These are phyloP conservation scores for Antitrichia curtipendula DNA, from an alignment of 225 moss, liverwort and hornwort species.

Conservation along the genomic window DNA sequence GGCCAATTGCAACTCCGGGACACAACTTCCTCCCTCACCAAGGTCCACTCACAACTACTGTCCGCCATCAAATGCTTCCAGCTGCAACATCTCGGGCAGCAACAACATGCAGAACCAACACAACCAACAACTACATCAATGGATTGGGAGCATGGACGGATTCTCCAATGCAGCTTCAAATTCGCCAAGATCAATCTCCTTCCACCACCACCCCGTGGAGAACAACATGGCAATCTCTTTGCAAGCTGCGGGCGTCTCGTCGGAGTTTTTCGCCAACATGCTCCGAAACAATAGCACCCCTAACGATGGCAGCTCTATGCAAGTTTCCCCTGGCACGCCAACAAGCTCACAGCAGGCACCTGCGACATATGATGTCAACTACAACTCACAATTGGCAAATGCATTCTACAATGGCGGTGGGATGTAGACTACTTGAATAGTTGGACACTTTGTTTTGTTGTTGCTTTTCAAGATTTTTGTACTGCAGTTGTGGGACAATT, in stretches of 20 bases:
- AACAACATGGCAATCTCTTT: neutral
- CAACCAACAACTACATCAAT: neutral
- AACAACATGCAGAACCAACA: neutral
- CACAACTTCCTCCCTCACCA: neutral
- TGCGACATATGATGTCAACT: neutral
- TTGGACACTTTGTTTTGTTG: neutral
- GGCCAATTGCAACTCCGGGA: neutral
- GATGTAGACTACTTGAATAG: neutral
- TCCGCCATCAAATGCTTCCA: neutral
- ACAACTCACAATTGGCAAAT: neutral
- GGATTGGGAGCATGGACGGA: neutral
- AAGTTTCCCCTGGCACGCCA: neutral
- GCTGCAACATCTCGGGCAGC: no score
- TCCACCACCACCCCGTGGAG: neutral
- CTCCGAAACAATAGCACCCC: neutral
- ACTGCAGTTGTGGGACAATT: neutral
- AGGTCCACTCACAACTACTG: neutral
- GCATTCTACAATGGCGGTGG: neutral
- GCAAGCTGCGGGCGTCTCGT: neutral
- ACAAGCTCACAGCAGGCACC: neutral
- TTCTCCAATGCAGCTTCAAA: neutral
- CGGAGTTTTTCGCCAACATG: neutral
- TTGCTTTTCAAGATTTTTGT: neutral
- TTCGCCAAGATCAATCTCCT: neutral
- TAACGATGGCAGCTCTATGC: no score